These are phyloP conservation scores for Exophiala mesophila DNA, from an alignment of 2,329 filamentous ascomycete species.

Conservation along the genomic window DNA sequence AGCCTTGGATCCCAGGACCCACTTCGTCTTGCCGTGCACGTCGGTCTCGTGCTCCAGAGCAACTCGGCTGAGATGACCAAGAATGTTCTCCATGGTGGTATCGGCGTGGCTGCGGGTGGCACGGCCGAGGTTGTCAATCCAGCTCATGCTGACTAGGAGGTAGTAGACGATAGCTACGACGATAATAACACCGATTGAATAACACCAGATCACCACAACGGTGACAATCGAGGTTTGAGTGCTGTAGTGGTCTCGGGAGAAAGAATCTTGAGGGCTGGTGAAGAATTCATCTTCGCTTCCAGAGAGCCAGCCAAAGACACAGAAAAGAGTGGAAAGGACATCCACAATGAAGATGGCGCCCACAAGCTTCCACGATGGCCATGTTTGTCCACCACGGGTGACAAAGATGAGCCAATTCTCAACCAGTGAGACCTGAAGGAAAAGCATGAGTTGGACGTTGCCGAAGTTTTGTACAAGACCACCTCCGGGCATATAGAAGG, in stretches of 20 bases:
- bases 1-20: slow-evolving; percentile 38
- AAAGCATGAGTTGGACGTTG: slow-evolving; percentile 71
- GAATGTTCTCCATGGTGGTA: slow-evolving; percentile 51
- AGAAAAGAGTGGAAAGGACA: slow-evolving; percentile 67
- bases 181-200: slow-evolving; percentile 50
- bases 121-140: slow-evolving; percentile 49
- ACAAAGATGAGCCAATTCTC: slow-evolving; percentile 98
- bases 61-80: slow-evolving; percentile 48
- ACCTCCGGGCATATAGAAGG: slow-evolving; percentile 63
- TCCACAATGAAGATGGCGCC: slow-evolving; percentile 68
- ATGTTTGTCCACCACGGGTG: slow-evolving; percentile 74
- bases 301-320: slow-evolving; percentile 68
- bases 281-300: slow-evolving; percentile 45
- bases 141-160: slow-evolving; percentile 42
- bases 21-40: slow-evolving; percentile 42
- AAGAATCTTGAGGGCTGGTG: slow-evolving; percentile 30
- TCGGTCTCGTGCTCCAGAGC: slow-evolving; percentile 48
- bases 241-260: slow-evolving; percentile 24
- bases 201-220: slow-evolving; percentile 49
- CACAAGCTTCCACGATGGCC: slow-evolving; percentile 70
- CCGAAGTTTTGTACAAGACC: slow-evolving; percentile 72
- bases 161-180: slow-evolving; percentile 51
- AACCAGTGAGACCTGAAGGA: slow-evolving; percentile 84
- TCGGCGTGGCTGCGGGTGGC: slow-evolving; percentile 48
- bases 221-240: slow-evolving; percentile 45